These are phyloP conservation scores for Pyrenochaeta sp. DNA, from an alignment of 2,329 filamentous ascomycete genomes.

Conservation along the genomic window DNA sequence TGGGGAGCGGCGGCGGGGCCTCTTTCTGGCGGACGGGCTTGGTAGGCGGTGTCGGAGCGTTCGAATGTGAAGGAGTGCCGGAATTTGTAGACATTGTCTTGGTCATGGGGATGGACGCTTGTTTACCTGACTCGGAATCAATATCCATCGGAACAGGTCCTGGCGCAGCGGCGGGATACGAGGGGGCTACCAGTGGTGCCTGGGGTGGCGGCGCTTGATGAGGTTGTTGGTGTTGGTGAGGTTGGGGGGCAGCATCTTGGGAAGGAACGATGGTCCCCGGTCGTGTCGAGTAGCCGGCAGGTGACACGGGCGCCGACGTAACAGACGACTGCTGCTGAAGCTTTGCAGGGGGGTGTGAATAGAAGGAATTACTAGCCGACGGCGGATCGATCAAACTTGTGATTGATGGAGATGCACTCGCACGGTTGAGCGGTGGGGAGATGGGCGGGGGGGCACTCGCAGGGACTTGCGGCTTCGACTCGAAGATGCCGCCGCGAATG, in stretches of 20 bases:
- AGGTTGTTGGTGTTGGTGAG: constrained; percentile 18
- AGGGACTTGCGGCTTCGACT: constrained; percentile 50
- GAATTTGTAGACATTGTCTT: constrained; percentile 43
- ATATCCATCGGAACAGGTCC: constrained; percentile 47
- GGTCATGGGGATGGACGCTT: constrained; percentile 39
- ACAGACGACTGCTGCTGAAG: constrained; percentile 46
- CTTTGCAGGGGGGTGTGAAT: constrained; percentile 39
- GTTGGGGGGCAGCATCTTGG: constrained; percentile 30
- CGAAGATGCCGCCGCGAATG: constrained; percentile 70
- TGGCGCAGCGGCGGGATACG: constrained; percentile 22
- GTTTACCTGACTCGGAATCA: constrained; percentile 40
- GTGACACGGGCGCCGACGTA: constrained; percentile 50
- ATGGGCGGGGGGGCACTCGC: constrained; percentile 57
- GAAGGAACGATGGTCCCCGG: constrained; percentile 37
- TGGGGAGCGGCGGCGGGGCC: constrained; percentile 63
- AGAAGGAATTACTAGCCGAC: constrained; percentile 47
- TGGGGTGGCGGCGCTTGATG: constrained; percentile 12
- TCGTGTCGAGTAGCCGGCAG: constrained; percentile 40
- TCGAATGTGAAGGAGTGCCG: constrained; percentile 54
- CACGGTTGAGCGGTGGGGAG: constrained; percentile 67
- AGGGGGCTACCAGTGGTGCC: too few species aligned
- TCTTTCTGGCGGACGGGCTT: constrained; percentile 65
- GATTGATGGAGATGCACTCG: constrained; percentile 91
- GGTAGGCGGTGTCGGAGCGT: constrained; percentile 61
- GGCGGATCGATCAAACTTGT: constrained; percentile 85